Percentiles rank a stretch among this genome's conserved stretches.
Conservation (phyloP, 495 filamentous ascomycete species). For the Alectoria sarmentosa region DNA sequence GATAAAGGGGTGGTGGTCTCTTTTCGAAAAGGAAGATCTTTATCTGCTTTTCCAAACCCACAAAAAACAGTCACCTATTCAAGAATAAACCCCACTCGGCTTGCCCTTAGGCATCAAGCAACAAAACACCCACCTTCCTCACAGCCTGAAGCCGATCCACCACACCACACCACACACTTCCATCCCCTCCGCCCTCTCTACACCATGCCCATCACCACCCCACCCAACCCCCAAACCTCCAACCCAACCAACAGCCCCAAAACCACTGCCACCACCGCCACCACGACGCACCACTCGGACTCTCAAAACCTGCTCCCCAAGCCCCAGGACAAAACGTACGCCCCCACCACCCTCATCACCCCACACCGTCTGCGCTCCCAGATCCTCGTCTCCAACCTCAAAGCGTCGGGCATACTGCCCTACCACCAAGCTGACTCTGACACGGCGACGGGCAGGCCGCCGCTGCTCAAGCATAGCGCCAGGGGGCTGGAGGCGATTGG, state of each 20-base stretch:
- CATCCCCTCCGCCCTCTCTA: no score
- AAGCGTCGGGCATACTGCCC: neutral
- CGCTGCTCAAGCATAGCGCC: constrained; percentile 10
- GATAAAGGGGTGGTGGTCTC: no score
- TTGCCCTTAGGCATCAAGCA: no score
- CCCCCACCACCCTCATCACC: neutral
- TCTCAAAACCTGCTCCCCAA: neutral
- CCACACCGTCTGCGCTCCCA: neutral
- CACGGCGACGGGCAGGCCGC: neutral
- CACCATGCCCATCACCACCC: neutral
- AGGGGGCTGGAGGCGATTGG: constrained; percentile 21
- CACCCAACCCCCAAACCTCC: neutral
- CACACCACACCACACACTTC: no score
- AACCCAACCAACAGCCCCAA: neutral
- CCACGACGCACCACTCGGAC: neutral
- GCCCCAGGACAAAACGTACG: neutral
- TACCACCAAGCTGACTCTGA: neutral
- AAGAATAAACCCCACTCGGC: no score
- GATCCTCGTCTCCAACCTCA: neutral
- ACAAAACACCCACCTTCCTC: no score
- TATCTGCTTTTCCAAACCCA: no score
- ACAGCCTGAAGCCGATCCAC: no score
- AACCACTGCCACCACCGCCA: neutral
- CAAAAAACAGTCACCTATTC: no score
- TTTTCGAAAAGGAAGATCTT: no score